Percentiles rank a stretch among this genome's conserved stretches.
Conservation (phyloP, 305 asterid species). For the Monarda citriodora region DNA sequence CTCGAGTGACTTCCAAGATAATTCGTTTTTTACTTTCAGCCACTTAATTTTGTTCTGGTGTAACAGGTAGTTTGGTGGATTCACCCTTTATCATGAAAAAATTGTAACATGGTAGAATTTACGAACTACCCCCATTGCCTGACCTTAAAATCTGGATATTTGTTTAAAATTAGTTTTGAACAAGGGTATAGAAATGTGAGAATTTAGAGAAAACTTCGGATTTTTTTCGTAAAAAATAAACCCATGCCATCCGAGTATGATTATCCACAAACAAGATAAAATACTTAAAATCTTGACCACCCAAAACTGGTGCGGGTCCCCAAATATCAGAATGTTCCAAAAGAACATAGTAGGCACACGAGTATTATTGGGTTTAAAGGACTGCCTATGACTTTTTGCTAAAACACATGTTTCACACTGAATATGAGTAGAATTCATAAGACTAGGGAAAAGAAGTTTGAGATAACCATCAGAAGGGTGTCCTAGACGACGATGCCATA, state of each 20-base stretch:
- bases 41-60: background rate
- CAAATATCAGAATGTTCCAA: constrained; percentile 11
- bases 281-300: background rate
- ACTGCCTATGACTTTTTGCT: background rate
- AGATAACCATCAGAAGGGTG: background rate
- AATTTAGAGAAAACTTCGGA: background rate
- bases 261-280: constrained; percentile 9
- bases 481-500: constrained; percentile 4
- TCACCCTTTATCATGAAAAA: background rate
- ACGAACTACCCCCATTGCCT: background rate
- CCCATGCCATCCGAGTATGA: constrained; percentile 7
- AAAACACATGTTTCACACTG: background rate
- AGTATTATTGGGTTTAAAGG: background rate
- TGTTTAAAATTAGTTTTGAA: background rate
- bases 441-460: background rate
- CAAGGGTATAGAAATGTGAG: background rate
- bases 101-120: background rate
- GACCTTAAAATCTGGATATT: background rate
- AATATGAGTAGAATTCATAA: background rate
- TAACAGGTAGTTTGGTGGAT: background rate
- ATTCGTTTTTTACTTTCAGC: background rate
- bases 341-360: background rate
- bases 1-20: background rate
- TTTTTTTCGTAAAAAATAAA: background rate
- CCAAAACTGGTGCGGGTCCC: constrained; percentile 3